Percentiles rank a stretch among this genome's conserved stretches.
phyloP scores from a whole-genome alignment of 2,329 filamentous ascomycete genomes.

The Neofusicoccum sp. region DNA sequence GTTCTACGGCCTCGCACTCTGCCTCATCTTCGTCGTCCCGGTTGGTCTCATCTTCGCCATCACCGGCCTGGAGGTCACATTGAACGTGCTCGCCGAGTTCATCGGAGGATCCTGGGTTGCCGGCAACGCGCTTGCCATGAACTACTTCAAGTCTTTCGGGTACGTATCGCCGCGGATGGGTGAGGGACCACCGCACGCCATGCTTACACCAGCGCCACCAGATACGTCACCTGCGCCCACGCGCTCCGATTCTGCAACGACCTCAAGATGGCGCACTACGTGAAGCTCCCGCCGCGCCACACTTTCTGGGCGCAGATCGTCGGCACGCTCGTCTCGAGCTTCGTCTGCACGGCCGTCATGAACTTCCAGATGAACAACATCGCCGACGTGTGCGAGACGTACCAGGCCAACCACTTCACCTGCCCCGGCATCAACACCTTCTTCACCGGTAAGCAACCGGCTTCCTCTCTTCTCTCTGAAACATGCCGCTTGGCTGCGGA shows the following conservation, averaged over 20 bases:
- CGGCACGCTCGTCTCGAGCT: constrained; percentile 66
- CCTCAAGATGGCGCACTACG: constrained; percentile 49
- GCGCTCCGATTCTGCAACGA: constrained; percentile 26
- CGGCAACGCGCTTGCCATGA: constrained; percentile 23
- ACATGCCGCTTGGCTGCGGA: no score
- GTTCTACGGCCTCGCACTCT: constrained; percentile 55
- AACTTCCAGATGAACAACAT: constrained; percentile 62
- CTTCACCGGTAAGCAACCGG: constrained; percentile 60
- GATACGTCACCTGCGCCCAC: constrained; percentile 23
- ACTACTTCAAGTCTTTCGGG: constrained; percentile 23
- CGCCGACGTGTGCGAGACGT: constrained; percentile 60
- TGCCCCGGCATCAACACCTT: constrained; percentile 63
- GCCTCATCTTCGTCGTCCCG: constrained; percentile 55
- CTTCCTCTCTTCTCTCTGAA: no score
- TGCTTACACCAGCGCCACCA: background rate
- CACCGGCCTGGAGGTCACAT: constrained; percentile 55
- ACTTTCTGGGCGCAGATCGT: constrained; percentile 69
- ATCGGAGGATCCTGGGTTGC: constrained; percentile 22
- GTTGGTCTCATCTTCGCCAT: constrained; percentile 58
- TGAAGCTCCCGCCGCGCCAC: constrained; percentile 64
- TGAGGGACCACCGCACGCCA: no score
- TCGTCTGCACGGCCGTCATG: constrained; percentile 67
- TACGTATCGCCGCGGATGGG: no score
- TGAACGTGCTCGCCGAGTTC: constrained; percentile 57
- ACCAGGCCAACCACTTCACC: constrained; percentile 47